These are phyloP conservation scores for Sistotremastrum suecicum DNA, from an alignment of 768 basidiomycete species.

Conservation along the genomic window DNA sequence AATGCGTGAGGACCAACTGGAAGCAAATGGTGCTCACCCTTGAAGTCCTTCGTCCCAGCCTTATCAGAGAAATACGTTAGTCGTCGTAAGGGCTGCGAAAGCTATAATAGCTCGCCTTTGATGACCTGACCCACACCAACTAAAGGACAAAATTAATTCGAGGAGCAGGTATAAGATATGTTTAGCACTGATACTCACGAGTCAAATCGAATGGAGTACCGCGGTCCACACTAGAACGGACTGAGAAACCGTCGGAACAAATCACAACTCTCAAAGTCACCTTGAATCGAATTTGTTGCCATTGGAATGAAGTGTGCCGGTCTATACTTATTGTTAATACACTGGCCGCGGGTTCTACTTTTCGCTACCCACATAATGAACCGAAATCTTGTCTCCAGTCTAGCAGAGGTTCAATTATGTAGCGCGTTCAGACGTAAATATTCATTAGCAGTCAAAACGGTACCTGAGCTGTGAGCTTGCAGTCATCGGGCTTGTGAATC, in stretches of 20 bases:
- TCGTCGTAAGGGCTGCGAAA: background rate
- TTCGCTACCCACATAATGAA: conserved; percentile 56
- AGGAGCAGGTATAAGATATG: background rate
- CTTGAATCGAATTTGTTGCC: conserved; percentile 89
- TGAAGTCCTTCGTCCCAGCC: conserved; percentile 72
- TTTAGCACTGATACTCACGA: conserved; percentile 30
- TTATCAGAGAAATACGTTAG: background rate
- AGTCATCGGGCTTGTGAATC: conserved; percentile 43
- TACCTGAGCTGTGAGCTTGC: conserved; percentile 31
- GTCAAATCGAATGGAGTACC: conserved; percentile 62
- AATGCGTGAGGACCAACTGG: background rate
- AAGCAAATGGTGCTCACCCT: conserved; percentile 14
- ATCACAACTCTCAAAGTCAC: conserved; percentile 20
- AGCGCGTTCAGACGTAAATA: background rate
- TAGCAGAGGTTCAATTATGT: background rate
- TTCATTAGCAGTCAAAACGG: background rate
- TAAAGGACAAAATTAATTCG: conserved; percentile 14
- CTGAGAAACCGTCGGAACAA: background rate
- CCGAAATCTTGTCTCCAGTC: conserved; percentile 50
- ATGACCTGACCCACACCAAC: conserved; percentile 77
- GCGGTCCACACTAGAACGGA: conserved; percentile 45
- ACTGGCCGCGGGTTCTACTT: background rate
- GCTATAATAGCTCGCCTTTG: conserved; percentile 20
- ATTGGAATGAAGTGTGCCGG: conserved; percentile 61
- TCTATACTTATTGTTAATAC: conserved; percentile 26